Evolutionary conservation across 78 protist genomes (phyloP).

Genomic region (Planoprotostelium fungivorum): DNA sequence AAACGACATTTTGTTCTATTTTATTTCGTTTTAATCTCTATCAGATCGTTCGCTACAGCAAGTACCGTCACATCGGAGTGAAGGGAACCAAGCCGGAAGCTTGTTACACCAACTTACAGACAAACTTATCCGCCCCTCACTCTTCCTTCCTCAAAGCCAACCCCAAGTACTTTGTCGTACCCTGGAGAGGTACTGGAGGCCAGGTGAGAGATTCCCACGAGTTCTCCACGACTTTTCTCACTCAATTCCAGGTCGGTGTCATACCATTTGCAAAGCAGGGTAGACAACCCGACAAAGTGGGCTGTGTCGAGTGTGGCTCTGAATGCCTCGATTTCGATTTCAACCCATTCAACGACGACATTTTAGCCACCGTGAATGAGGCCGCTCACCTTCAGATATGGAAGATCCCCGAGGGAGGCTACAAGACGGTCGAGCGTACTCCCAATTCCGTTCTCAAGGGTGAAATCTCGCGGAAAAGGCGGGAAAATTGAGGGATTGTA

Average conservation of each 20-base stretch:
- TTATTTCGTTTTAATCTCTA: too few relatives aligned
- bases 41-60: slow-evolving; percentile 52
- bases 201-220: neutral
- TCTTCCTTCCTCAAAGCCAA: slow-evolving; percentile 45
- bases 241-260: slow-evolving; percentile 17
- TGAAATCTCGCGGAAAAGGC: neutral
- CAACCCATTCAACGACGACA: slow-evolving; percentile 24
- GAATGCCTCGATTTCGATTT: slow-evolving; percentile 36
- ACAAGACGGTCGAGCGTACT: slow-evolving; percentile 8
- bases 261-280: slow-evolving; percentile 33
- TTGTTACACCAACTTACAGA: slow-evolving; percentile 44
- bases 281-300: slow-evolving; percentile 26
- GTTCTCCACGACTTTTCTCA: neutral
- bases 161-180: slow-evolving; percentile 48
- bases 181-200: slow-evolving; percentile 60
- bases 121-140: slow-evolving; percentile 10
- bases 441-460: slow-evolving; percentile 11
- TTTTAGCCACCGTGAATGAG: slow-evolving; percentile 57
- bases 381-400: slow-evolving; percentile 48
- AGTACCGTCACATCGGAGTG: slow-evolving; percentile 46
- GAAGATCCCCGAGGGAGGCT: slow-evolving; percentile 62
- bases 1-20: neutral
- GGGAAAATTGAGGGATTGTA: neutral
- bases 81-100: slow-evolving; percentile 30
- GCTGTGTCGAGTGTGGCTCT: slow-evolving; percentile 61